These are phyloP conservation scores for Baudoinia panamericana DNA, from an alignment of 495 filamentous ascomycete species.

Conservation along the genomic window DNA sequence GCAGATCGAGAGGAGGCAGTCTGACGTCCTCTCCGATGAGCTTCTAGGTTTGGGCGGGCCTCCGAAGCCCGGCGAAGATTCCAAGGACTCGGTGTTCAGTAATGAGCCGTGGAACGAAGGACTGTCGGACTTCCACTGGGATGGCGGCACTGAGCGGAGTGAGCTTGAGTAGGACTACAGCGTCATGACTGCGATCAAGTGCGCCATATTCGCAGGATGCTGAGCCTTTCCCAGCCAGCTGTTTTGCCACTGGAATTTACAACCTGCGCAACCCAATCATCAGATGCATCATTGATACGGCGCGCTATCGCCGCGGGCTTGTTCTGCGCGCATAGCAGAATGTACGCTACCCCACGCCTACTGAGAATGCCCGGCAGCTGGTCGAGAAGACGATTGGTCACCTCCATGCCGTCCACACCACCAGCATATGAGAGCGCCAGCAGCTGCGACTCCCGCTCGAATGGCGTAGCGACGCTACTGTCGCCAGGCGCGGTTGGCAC, in stretches of 20 bases:
- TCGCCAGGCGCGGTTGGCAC: slow-evolving; percentile 39
- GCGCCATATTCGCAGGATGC: slow-evolving; percentile 64
- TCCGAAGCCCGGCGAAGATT: not conserved
- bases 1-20: not conserved
- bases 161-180: slow-evolving; percentile 5
- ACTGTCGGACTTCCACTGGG: slow-evolving; percentile 13
- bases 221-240: slow-evolving; percentile 85
- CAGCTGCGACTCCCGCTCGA: slow-evolving; percentile 62
- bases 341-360: slow-evolving; percentile 65
- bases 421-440: slow-evolving; percentile 83
- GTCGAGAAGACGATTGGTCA: slow-evolving; percentile 63
- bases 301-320: slow-evolving; percentile 60
- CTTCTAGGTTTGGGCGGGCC: not conserved
- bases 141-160: slow-evolving; percentile 4
- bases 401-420: slow-evolving; percentile 82
- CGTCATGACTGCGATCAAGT: slow-evolving; percentile 8
- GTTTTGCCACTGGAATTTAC: slow-evolving; percentile 71
- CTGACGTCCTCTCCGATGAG: slow-evolving; percentile 8
- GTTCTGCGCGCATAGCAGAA: slow-evolving; percentile 83
- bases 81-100: slow-evolving; percentile 4
- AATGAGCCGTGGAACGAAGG: slow-evolving; percentile 17
- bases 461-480: slow-evolving; percentile 28
- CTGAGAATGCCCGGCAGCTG: slow-evolving; percentile 51
- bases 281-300: slow-evolving; percentile 42
- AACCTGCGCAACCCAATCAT: slow-evolving; percentile 58